Percentiles rank a stretch among this genome's conserved stretches.
These are phyloP conservation scores for Gaultheria prostrata DNA, from an alignment of 148 eudicot genomes.

Conservation along the genomic window DNA sequence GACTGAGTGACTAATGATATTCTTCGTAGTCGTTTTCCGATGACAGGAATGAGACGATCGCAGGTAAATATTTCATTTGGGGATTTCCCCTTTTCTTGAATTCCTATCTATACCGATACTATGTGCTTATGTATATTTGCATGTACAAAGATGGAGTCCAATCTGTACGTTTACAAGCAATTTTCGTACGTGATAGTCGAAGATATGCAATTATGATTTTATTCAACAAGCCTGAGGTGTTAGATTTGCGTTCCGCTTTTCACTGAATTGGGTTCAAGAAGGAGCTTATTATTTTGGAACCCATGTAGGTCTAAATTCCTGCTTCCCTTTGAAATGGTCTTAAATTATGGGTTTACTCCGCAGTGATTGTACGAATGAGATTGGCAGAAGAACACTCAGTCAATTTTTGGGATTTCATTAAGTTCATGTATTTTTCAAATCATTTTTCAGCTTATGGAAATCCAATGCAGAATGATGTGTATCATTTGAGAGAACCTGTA, in stretches of 20 bases:
- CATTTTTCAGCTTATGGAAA: neutral
- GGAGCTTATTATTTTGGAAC: neutral
- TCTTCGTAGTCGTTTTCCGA: neutral
- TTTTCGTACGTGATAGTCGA: neutral
- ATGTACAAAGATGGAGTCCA: neutral
- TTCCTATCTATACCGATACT: neutral
- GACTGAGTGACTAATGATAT: neutral
- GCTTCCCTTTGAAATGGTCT: neutral
- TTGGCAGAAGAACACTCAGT: neutral
- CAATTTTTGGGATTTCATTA: neutral
- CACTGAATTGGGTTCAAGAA: slow-evolving; percentile 3
- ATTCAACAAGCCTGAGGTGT: neutral
- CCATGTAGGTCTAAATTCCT: neutral
- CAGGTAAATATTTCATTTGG: neutral
- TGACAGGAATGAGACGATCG: neutral
- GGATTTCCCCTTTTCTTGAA: neutral
- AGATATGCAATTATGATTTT: neutral
- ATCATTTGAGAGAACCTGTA: neutral
- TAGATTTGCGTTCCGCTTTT: neutral
- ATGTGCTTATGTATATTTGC: neutral
- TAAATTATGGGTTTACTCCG: neutral
- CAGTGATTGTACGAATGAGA: too few relatives aligned
- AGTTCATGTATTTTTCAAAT: neutral
- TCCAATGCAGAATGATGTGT: neutral
- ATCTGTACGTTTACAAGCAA: neutral